phyloP scores from a whole-genome alignment of 257 asterid genomes.

The Paulownia fortunei region DNA sequence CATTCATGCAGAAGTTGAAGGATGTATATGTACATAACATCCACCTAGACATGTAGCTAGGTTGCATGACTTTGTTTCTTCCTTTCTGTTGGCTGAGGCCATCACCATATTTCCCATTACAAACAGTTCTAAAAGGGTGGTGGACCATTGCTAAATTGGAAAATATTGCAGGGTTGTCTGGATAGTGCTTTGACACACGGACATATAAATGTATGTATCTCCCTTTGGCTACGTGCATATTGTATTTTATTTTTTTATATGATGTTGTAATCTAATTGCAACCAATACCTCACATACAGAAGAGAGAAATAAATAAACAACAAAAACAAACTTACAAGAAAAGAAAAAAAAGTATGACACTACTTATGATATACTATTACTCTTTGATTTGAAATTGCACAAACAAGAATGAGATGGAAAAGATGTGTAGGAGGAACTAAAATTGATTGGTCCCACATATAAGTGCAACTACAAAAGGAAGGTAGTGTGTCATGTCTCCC shows the following conservation, averaged over 20 bases:
- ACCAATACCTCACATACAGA: background rate
- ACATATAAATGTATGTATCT: background rate
- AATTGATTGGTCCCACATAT: constrained; percentile 34
- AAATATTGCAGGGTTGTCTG: constrained; percentile 30
- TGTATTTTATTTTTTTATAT: background rate
- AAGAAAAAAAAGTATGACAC: background rate
- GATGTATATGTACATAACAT: background rate
- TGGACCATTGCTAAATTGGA: constrained; percentile 47
- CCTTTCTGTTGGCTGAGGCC: constrained; percentile 29
- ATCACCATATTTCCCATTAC: constrained; percentile 41
- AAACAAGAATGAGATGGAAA: background rate
- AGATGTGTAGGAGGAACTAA: background rate
- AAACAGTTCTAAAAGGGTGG: constrained; percentile 41
- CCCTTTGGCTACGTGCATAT: background rate
- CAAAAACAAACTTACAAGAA: background rate
- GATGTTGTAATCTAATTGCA: background rate
- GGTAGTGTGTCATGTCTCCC: constrained; percentile 49
- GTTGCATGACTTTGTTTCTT: constrained; percentile 29
- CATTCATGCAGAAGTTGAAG: constrained; percentile 61
- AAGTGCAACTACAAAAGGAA: constrained; percentile 38
- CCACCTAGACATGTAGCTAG: constrained; percentile 19
- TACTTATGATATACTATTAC: background rate
- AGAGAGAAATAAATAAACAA: background rate
- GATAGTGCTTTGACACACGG: constrained; percentile 31
- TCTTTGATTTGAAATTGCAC: background rate